Conservation (phyloP, 129 eudicot genomes). For the Mikania micrantha region DNA sequence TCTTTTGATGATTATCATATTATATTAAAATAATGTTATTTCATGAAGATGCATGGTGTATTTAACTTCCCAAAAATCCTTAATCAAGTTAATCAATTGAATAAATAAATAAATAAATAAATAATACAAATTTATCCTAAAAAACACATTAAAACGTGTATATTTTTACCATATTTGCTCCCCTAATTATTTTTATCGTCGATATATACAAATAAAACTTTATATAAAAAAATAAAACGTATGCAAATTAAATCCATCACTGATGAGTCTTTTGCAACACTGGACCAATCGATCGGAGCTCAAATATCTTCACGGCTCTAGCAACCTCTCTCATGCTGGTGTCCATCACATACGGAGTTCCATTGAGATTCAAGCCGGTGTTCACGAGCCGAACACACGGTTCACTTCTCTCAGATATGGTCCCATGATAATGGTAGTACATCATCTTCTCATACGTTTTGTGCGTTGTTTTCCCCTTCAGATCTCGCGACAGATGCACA, state of each 20-base stretch:
- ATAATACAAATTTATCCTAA: background rate
- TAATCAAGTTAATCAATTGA: slow-evolving; percentile 9
- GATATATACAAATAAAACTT: too few relatives aligned
- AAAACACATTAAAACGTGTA: background rate
- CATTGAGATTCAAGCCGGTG: slow-evolving; percentile 25
- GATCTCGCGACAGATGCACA: slow-evolving; percentile 73
- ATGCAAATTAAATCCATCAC: too few relatives aligned
- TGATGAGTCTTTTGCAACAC: slow-evolving; percentile 51
- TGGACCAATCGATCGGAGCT: slow-evolving; percentile 54
- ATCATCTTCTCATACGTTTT: slow-evolving; percentile 45
- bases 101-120: too few relatives aligned
- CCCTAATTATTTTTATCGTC: too few relatives aligned
- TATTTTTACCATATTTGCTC: too few relatives aligned
- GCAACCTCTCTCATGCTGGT: slow-evolving; percentile 57
- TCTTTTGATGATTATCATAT: too few relatives aligned
- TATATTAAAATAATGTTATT: too few relatives aligned
- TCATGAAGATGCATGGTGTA: too few relatives aligned
- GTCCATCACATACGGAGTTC: slow-evolving; percentile 54
- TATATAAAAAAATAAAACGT: too few relatives aligned
- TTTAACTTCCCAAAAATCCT: background rate
- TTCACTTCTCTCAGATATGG: slow-evolving; percentile 60
- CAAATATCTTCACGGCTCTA: slow-evolving; percentile 63
- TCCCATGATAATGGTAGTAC: slow-evolving; percentile 85
- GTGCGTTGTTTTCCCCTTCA: slow-evolving; percentile 46
- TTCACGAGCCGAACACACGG: slow-evolving; percentile 60